Percentiles rank a stretch among this genome's conserved stretches.
These are phyloP conservation scores for Acacia melanoxylon DNA, from an alignment of 306 rosid species.

Conservation along the genomic window DNA sequence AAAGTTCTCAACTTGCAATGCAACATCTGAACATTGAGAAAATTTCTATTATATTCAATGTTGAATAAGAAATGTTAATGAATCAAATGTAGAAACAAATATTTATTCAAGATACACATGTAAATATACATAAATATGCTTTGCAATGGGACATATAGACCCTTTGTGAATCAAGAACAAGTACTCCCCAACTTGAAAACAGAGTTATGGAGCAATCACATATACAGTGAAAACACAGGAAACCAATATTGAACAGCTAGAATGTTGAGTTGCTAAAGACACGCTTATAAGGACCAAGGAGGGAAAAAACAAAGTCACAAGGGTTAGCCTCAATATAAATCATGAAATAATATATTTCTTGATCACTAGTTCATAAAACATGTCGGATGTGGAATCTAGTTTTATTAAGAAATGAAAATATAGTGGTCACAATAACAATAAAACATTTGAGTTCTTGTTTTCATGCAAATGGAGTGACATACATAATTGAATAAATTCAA, in stretches of 20 bases:
- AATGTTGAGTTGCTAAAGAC: slow-evolving; percentile 4
- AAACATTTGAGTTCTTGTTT: neutral
- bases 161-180: slow-evolving; percentile 26
- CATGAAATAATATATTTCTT: neutral
- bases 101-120: slow-evolving; percentile 13
- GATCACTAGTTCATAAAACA: neutral
- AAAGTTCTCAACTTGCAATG: slow-evolving; percentile 45
- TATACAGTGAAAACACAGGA: neutral
- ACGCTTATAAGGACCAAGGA: slow-evolving; percentile 11
- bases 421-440: neutral
- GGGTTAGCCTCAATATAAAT: neutral
- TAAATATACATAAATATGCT: slow-evolving; percentile 23
- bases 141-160: neutral
- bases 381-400: neutral
- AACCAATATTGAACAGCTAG: slow-evolving; percentile 9
- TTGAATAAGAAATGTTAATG: neutral
- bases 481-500: neutral
- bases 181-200: slow-evolving; percentile 26
- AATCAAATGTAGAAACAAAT: slow-evolving; percentile 31
- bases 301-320: neutral
- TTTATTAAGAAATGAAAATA: neutral
- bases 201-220: slow-evolving; percentile 22
- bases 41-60: slow-evolving; percentile 21
- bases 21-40: slow-evolving; percentile 51
- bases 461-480: neutral